Evolutionary conservation across 2,329 filamentous ascomycete species (phyloP).

Genomic region (Incumbomyces delicatus): DNA sequence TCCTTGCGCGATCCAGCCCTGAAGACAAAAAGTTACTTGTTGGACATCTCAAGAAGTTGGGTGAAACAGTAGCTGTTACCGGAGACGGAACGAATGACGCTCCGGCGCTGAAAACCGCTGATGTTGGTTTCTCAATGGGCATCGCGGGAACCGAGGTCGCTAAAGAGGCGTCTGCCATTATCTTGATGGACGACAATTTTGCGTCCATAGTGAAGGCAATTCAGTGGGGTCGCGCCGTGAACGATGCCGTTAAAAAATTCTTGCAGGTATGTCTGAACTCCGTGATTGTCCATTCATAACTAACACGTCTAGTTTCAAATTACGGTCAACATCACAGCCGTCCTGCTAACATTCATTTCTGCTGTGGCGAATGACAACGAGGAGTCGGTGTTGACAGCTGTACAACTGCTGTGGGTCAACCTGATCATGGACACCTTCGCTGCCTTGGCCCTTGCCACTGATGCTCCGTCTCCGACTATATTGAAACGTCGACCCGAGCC

Average conservation of each 20-base stretch:
- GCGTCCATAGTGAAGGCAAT: conserved; percentile 75
- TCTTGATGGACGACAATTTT: conserved; percentile 83
- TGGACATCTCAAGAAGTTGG: conserved; percentile 58
- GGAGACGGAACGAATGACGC: conserved; percentile 79
- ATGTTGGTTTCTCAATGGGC: conserved; percentile 80
- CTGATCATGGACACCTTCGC: conserved; percentile 59
- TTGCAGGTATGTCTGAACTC: conserved; percentile 41
- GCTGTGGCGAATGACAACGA: conserved; percentile 47
- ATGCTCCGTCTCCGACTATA: conserved; percentile 47
- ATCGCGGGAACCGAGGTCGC: conserved; percentile 75
- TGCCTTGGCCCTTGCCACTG: conserved; percentile 52
- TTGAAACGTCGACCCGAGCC: conserved; percentile 40
- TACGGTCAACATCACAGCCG: conserved; percentile 57
- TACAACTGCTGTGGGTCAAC: conserved; percentile 58
- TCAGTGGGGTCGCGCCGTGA: conserved; percentile 69
- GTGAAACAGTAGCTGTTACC: conserved; percentile 72
- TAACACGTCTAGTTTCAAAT: conserved; percentile 46
- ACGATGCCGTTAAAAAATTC: conserved; percentile 69
- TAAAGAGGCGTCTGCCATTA: conserved; percentile 76
- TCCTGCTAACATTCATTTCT: conserved; percentile 52
- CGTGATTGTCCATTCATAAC: conserved; percentile 45
- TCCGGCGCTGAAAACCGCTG: conserved; percentile 70
- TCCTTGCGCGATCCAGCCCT: conserved; percentile 63
- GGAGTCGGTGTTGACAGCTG: conserved; percentile 50
- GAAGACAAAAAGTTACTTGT: conserved; percentile 69